A percentile compares a stretch with the other conserved stretches of the same genome.
phyloP scores from a whole-genome alignment of 306 rosid species.

The Dryas octopetala region DNA sequence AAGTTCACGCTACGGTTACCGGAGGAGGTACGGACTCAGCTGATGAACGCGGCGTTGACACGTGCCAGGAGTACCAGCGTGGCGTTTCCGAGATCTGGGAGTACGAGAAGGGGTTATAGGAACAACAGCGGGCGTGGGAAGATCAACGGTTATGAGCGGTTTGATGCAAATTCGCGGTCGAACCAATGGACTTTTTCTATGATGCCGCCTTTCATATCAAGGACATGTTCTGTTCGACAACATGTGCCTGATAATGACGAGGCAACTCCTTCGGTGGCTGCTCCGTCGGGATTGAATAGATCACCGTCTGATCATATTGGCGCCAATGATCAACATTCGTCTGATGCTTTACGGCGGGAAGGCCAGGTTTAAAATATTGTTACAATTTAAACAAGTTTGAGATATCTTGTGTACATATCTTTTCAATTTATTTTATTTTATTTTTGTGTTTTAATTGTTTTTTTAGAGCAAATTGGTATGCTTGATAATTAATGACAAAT shows the following conservation, averaged over 20 bases:
- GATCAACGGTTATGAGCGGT: slow-evolving; percentile 21
- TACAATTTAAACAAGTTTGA: neutral
- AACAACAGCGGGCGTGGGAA: slow-evolving; percentile 43
- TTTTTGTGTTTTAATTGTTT: neutral
- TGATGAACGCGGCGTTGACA: slow-evolving; percentile 45
- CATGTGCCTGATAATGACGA: neutral
- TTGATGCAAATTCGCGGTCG: slow-evolving; percentile 16
- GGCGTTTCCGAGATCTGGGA: slow-evolving; percentile 46
- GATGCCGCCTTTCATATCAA: slow-evolving; percentile 35
- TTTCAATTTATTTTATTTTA: neutral
- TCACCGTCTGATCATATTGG: slow-evolving; percentile 29
- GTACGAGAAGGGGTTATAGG: slow-evolving; percentile 54
- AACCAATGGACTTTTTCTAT: slow-evolving; percentile 41
- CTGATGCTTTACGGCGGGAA: slow-evolving; percentile 35
- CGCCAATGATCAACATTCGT: slow-evolving; percentile 36
- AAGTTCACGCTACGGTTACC: slow-evolving; percentile 73
- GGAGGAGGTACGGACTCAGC: slow-evolving; percentile 59
- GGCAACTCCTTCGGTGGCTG: neutral
- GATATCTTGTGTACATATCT: neutral
- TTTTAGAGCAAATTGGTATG: neutral
- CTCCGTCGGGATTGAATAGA: neutral
- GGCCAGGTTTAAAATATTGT: slow-evolving; percentile 1
- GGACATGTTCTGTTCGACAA: slow-evolving; percentile 34
- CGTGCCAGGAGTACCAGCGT: slow-evolving; percentile 43
- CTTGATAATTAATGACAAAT: too few relatives aligned